phyloP scores from a whole-genome alignment of 371 early-diverging fungal species.

The Syncephalastrum contaminatum region DNA sequence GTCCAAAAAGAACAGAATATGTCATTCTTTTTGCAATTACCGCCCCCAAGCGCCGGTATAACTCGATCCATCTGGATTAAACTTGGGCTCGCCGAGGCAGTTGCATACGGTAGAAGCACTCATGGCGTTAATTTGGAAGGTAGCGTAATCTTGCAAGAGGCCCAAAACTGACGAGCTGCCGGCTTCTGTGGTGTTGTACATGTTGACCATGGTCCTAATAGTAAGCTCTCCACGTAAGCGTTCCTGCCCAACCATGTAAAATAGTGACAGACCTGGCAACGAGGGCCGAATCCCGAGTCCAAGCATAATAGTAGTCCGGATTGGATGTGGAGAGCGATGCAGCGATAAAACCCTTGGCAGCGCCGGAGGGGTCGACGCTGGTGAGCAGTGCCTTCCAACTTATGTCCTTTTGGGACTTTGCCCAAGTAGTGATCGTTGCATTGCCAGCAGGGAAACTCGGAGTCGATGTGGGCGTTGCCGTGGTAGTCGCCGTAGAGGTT shows the following conservation, averaged over 20 bases:
- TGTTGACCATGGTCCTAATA: slow-evolving; percentile 26
- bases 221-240: background rate
- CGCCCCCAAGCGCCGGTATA: slow-evolving; percentile 18
- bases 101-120: slow-evolving; percentile 23
- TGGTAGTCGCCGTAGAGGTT: slow-evolving; percentile 7
- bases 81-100: slow-evolving; percentile 77
- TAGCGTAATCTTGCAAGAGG: slow-evolving; percentile 32
- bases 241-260: too few relatives aligned
- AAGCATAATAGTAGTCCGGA: slow-evolving; percentile 78
- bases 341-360: slow-evolving; percentile 34
- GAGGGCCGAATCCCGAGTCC: slow-evolving; percentile 76
- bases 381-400: slow-evolving; percentile 8
- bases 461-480: slow-evolving; percentile 6
- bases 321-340: slow-evolving; percentile 34
- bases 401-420: background rate
- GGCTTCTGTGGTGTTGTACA: slow-evolving; percentile 9
- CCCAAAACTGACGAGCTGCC: slow-evolving; percentile 1
- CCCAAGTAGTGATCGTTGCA: slow-evolving; percentile 22
- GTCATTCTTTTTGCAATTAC: too few relatives aligned
- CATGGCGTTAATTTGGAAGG: slow-evolving; percentile 34
- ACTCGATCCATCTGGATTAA: slow-evolving; percentile 13
- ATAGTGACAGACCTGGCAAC: slow-evolving; percentile 1
- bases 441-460: slow-evolving; percentile 23
- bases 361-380: slow-evolving; percentile 37
- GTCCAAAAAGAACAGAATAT: too few relatives aligned